These are phyloP conservation scores for Secale cereale DNA, from an alignment of 176 grass and related monocot genomes.

Conservation along the genomic window DNA sequence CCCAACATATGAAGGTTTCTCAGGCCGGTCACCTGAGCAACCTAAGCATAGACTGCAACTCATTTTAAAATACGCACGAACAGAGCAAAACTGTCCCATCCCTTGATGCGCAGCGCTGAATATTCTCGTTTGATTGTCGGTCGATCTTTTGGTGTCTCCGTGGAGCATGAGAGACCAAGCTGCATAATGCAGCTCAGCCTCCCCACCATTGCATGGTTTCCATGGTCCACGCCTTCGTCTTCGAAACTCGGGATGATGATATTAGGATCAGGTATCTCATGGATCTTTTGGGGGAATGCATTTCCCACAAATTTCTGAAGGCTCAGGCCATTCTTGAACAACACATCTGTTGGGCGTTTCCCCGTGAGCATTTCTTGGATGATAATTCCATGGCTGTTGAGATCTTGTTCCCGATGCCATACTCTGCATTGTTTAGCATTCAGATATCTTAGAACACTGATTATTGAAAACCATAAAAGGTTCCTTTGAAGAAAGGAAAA, in stretches of 20 bases:
- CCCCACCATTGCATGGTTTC: no score
- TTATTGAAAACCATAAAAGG: background rate
- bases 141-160: no score
- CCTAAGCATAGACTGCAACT: background rate
- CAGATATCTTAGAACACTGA: no score
- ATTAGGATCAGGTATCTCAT: background rate
- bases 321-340: conserved; percentile 38
- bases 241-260: no score
- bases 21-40: background rate
- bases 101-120: no score
- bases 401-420: conserved; percentile 23
- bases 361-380: conserved; percentile 37
- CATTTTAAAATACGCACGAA: no score
- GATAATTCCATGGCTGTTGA: conserved; percentile 30
- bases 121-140: no score
- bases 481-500: background rate
- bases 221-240: no score
- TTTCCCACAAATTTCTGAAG: conserved; percentile 33
- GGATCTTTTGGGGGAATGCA: background rate
- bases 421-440: conserved; percentile 13
- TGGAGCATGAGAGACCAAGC: no score
- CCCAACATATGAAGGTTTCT: background rate
- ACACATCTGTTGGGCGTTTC: conserved; percentile 18
- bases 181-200: no score
- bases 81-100: no score